phyloP scores from a whole-genome alignment of 2,329 filamentous ascomycete species.

The Talaromyces marneffei region DNA sequence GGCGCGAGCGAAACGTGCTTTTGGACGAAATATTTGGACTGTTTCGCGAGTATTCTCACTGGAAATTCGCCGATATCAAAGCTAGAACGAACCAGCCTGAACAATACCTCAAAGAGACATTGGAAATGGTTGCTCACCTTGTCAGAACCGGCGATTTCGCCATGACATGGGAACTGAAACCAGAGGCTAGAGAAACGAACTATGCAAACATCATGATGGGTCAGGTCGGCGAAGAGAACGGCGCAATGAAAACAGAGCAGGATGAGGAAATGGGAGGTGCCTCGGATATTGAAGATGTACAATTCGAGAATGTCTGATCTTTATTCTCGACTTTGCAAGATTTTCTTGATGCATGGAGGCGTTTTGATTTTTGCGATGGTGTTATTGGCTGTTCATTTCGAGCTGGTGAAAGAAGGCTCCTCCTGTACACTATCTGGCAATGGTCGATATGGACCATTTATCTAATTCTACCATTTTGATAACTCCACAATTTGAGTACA shows the following conservation, averaged over 20 bases:
- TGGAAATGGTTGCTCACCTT: constrained; percentile 76
- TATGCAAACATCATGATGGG: constrained; percentile 40
- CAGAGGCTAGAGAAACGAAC: constrained; percentile 57
- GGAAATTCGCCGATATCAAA: constrained; percentile 85
- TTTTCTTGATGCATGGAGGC: constrained; percentile 9
- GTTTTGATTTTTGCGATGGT: background rate
- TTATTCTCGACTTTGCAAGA: background rate
- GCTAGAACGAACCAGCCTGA: constrained; percentile 77
- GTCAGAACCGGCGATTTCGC: constrained; percentile 79
- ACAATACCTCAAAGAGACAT: constrained; percentile 77
- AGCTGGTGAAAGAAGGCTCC: background rate
- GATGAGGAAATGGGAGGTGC: constrained; percentile 46
- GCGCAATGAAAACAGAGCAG: constrained; percentile 27
- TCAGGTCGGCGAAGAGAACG: constrained; percentile 48
- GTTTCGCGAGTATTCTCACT: constrained; percentile 84
- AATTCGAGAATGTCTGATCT: constrained; percentile 71
- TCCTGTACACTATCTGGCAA: background rate
- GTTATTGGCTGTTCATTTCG: background rate
- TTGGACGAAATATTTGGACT: constrained; percentile 76
- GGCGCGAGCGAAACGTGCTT: constrained; percentile 83
- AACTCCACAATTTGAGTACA: background rate
- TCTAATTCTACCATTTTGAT: background rate
- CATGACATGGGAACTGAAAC: constrained; percentile 76
- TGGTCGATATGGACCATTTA: background rate
- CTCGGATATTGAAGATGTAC: constrained; percentile 59